Conservation (phyloP, 306 rosid genomes). For the Castanea mollissima region DNA sequence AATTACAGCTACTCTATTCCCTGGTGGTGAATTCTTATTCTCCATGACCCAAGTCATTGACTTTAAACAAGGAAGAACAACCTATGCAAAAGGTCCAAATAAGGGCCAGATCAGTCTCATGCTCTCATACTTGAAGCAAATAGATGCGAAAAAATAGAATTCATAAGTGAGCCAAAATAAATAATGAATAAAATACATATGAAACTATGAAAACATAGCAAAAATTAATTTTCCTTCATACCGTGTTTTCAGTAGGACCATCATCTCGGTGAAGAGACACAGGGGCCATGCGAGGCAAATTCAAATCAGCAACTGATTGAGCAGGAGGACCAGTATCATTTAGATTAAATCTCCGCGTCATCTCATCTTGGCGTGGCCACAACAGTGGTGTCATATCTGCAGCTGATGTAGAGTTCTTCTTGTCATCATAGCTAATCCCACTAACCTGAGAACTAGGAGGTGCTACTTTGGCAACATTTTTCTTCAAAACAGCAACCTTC, state of each 20-base stretch:
- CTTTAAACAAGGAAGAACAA: conserved; percentile 83
- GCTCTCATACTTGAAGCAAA: conserved; percentile 13
- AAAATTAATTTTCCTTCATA: conserved; percentile 19
- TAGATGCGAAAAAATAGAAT: not conserved
- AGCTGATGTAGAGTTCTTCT: conserved; percentile 48
- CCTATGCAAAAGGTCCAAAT: conserved; percentile 38
- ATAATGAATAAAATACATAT: not conserved
- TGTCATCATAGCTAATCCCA: conserved; percentile 59
- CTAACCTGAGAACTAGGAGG: conserved; percentile 56
- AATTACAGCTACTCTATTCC: conserved; percentile 79
- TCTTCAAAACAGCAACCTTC: conserved; percentile 63
- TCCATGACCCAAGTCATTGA: conserved; percentile 99
- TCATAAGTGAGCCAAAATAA: not conserved
- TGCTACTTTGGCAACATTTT: conserved; percentile 63
- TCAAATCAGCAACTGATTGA: conserved; percentile 70
- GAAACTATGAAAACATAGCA: conserved; percentile 9
- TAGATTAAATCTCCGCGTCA: conserved; percentile 66
- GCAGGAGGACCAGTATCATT: conserved; percentile 65
- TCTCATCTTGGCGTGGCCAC: conserved; percentile 90
- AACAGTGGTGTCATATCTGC: conserved; percentile 71
- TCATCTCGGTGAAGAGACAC: conserved; percentile 86
- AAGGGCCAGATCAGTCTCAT: conserved; percentile 23
- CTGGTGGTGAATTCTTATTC: conserved; percentile 75
- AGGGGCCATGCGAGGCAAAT: conserved; percentile 87
- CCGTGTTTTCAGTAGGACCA: conserved; percentile 74